phyloP scores from a whole-genome alignment of 208 protist species.

The Crithidia sp. region DNA sequence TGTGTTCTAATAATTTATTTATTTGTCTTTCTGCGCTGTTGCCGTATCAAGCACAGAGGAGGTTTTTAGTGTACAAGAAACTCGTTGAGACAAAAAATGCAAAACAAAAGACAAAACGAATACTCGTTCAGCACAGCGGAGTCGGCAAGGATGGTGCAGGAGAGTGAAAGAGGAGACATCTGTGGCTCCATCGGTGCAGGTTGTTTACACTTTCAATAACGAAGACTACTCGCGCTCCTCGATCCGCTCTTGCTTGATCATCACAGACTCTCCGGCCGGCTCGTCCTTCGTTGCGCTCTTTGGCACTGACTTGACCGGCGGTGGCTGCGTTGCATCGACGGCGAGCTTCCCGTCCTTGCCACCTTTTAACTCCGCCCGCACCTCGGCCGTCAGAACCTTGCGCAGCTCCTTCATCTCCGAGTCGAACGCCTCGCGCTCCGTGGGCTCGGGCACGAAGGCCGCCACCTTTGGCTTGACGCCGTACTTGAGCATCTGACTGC shows the following conservation, averaged over 20 bases:
- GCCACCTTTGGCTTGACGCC: conserved; percentile 63
- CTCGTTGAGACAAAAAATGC: too few relatives aligned
- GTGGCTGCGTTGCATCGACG: not conserved
- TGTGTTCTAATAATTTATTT: too few relatives aligned
- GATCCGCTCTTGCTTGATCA: conserved; percentile 25
- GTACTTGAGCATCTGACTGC: conserved; percentile 78
- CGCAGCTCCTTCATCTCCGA: conserved; percentile 44
- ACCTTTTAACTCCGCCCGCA: conserved; percentile 33
- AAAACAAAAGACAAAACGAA: too few relatives aligned
- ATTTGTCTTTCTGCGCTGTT: too few relatives aligned
- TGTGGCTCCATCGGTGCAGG: too few relatives aligned
- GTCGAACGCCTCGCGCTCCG: conserved; percentile 60
- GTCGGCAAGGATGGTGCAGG: too few relatives aligned
- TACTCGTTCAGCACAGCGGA: too few relatives aligned
- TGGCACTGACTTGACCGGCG: not conserved
- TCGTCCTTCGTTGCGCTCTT: conserved; percentile 11
- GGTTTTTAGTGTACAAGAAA: too few relatives aligned
- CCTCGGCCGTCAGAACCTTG: conserved; percentile 30
- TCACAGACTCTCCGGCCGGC: conserved; percentile 4
- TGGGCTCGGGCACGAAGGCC: conserved; percentile 75
- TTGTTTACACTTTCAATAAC: too few relatives aligned
- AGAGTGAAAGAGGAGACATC: too few relatives aligned
- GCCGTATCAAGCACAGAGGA: too few relatives aligned
- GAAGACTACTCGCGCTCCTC: conserved; percentile 3
- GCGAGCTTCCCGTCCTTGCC: not conserved